Conservation (phyloP, 441 rosid genomes). For the Hura crepitans region DNA sequence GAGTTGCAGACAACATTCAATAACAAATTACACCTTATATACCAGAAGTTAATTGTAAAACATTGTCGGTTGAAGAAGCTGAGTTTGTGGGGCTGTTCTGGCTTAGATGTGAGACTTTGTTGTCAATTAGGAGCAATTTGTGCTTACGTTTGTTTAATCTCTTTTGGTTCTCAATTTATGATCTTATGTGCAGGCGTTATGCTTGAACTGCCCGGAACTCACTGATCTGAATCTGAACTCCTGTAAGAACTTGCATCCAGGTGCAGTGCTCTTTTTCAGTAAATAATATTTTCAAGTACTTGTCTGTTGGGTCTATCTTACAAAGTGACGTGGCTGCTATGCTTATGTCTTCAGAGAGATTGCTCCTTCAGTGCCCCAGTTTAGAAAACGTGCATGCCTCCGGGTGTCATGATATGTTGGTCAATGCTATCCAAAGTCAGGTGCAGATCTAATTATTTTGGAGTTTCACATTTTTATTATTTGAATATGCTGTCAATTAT, state of each 20-base stretch:
- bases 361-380: slow-evolving; percentile 82
- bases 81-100: slow-evolving; percentile 97
- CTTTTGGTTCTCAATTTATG: slow-evolving; percentile 25
- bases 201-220: slow-evolving; percentile 83
- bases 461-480: slow-evolving; percentile 8
- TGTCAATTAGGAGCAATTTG: background rate
- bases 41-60: slow-evolving; percentile 84
- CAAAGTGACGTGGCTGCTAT: slow-evolving; percentile 3
- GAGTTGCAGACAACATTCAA: slow-evolving; percentile 42
- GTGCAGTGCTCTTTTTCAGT: slow-evolving; percentile 27
- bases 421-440: slow-evolving; percentile 67
- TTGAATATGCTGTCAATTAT: background rate
- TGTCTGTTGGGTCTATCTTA: background rate
- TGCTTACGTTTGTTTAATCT: slow-evolving; percentile 13
- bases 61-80: slow-evolving; percentile 72
- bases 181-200: slow-evolving; percentile 65
- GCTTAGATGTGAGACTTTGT: slow-evolving; percentile 71
- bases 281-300: slow-evolving; percentile 17
- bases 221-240: slow-evolving; percentile 72
- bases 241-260: slow-evolving; percentile 75
- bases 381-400: slow-evolving; percentile 70
- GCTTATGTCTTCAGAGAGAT: slow-evolving; percentile 43
- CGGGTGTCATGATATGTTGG: slow-evolving; percentile 60
- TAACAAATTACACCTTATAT: slow-evolving; percentile 50
- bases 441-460: slow-evolving; percentile 35